Conservation (phyloP, 2,329 filamentous ascomycete species). For the Exophiala viscosa region DNA sequence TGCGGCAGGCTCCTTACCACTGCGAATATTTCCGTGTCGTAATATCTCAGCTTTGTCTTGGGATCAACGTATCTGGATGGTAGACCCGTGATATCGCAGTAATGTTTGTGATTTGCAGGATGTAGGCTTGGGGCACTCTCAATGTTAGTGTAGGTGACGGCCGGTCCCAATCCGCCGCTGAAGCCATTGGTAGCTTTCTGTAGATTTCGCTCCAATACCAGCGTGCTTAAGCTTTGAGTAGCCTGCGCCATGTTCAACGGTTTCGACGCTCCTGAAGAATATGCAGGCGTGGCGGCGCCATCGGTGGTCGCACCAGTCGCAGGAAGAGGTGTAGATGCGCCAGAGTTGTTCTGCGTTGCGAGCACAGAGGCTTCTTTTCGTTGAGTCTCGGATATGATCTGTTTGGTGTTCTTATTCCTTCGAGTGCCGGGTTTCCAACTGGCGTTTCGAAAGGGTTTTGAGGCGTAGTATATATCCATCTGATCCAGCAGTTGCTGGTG, state of each 20-base stretch:
- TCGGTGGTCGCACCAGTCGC: constrained; percentile 37
- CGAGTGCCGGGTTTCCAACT: constrained; percentile 90
- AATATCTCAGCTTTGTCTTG: constrained; percentile 88
- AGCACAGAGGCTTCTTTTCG: constrained; percentile 85
- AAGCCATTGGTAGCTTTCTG: constrained; percentile 27
- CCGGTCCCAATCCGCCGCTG: constrained; percentile 43
- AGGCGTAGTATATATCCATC: constrained; percentile 82
- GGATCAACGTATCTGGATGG: constrained; percentile 91
- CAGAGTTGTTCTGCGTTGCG: constrained; percentile 78
- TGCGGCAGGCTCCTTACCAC: constrained; percentile 77
- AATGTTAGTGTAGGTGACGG: constrained; percentile 91
- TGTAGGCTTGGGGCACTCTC: constrained; percentile 85
- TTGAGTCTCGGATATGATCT: constrained; percentile 84
- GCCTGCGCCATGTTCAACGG: constrained; percentile 78
- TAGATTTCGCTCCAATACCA: constrained; percentile 79
- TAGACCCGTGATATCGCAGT: constrained; percentile 93
- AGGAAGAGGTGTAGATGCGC: constrained; percentile 64
- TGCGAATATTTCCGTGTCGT: constrained; percentile 86
- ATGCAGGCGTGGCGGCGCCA: constrained; percentile 38
- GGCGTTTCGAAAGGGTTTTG: constrained; percentile 85
- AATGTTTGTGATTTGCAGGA: constrained; percentile 74
- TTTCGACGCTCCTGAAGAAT: constrained; percentile 38
- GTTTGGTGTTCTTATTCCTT: constrained; percentile 98
- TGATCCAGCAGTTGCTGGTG: constrained; percentile 84
- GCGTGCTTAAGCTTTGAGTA: constrained; percentile 76